These are phyloP conservation scores for Geotrichum bryndzae DNA, from an alignment of 1,139 yeast genomes.

Conservation along the genomic window DNA sequence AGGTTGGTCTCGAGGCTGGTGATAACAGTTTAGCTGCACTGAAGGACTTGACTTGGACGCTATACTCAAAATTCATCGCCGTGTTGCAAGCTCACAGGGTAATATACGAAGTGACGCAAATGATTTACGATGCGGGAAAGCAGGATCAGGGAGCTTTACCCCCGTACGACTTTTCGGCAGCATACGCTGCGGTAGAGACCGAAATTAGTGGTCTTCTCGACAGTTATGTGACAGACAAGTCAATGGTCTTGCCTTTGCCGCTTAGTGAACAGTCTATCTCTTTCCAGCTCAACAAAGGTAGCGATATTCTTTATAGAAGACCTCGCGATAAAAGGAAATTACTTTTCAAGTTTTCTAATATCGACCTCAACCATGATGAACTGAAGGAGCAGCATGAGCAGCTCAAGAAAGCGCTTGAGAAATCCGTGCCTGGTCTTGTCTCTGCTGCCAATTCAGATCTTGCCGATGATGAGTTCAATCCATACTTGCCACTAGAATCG, in stretches of 20 bases:
- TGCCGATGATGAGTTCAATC: constrained; percentile 16
- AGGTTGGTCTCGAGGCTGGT: constrained; percentile 29
- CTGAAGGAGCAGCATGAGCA: constrained; percentile 26
- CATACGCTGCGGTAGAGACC: constrained; percentile 54
- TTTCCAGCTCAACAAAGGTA: constrained; percentile 1
- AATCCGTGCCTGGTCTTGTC: constrained; percentile 36
- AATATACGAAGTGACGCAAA: constrained; percentile 49
- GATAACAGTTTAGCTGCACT: constrained; percentile 55
- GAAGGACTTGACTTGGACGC: constrained; percentile 63
- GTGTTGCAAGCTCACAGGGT: constrained; percentile 69
- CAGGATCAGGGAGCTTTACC: constrained; percentile 22
- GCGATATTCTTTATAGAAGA: constrained; percentile 11
- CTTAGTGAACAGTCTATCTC: not conserved
- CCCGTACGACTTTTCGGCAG: constrained; percentile 44
- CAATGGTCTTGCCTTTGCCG: not conserved
- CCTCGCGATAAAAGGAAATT: constrained; percentile 20
- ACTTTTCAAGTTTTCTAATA: constrained; percentile 26
- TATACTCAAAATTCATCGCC: constrained; percentile 56
- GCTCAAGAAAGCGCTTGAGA: constrained; percentile 29
- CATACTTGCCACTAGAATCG: constrained; percentile 17
- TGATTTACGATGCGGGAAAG: constrained; percentile 28
- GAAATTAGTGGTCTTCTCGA: constrained; percentile 54
- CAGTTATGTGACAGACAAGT: constrained; percentile 43
- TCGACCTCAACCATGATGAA: constrained; percentile 25
- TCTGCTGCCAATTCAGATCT: constrained; percentile 21